phyloP scores from a whole-genome alignment of 192 early-diverging fungal species.

The Entomortierella beljakovae region DNA sequence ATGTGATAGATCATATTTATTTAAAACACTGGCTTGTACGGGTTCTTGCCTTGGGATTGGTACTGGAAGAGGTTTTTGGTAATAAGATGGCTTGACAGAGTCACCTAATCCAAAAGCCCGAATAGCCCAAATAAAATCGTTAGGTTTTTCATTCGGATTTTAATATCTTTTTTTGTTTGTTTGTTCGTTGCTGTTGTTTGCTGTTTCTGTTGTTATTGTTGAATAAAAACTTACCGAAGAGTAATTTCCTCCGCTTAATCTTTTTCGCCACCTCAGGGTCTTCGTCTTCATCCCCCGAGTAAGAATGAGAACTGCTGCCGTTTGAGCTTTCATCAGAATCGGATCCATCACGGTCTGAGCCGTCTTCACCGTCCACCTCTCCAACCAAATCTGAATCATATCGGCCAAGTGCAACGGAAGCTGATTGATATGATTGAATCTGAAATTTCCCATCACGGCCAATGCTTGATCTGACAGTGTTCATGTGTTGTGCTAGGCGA shows the following conservation, averaged over 20 bases:
- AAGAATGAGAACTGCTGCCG: not conserved
- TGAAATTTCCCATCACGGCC: constrained; percentile 31
- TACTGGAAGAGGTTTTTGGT: constrained; percentile 13
- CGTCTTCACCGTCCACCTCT: constrained; percentile 9
- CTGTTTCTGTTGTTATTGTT: too few species aligned
- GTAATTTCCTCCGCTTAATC: constrained; percentile 47
- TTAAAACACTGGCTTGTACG: not conserved
- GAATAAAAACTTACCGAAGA: constrained; percentile 33
- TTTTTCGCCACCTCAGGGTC: constrained; percentile 41
- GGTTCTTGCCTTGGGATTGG: not conserved
- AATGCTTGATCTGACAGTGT: constrained; percentile 16
- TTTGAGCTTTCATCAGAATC: constrained; percentile 1
- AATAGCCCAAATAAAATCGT: not conserved
- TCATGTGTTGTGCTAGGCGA: constrained; percentile 17
- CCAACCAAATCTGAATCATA: constrained; percentile 29
- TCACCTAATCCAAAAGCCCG: constrained; percentile 15
- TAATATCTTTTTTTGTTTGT: too few species aligned
- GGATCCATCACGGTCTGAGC: not conserved
- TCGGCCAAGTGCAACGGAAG: constrained; percentile 30
- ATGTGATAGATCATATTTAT: constrained; percentile 21
- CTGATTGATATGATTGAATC: constrained; percentile 18
- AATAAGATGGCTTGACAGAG: constrained; percentile 37
- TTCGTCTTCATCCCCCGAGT: constrained; percentile 17
- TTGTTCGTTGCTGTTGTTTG: too few species aligned
- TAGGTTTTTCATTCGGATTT: too few species aligned